Conservation (phyloP, 495 filamentous ascomycete genomes). For the Neurospora terricola region DNA sequence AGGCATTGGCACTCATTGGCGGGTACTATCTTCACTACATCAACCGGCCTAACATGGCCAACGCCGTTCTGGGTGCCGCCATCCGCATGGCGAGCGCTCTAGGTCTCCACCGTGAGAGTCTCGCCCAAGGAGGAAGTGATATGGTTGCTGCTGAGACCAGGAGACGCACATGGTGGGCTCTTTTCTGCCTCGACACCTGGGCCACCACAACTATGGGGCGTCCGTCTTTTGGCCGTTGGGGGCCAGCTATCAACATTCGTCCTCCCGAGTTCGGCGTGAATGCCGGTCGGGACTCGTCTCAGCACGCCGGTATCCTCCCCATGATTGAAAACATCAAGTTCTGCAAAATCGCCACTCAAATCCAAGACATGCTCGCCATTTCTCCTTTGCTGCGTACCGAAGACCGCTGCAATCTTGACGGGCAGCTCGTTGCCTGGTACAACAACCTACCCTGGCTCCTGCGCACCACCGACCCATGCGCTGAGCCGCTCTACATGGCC, state of each 20-base stretch:
- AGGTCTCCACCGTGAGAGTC: conserved; percentile 65
- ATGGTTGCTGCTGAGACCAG: conserved; percentile 51
- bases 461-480: conserved; percentile 57
- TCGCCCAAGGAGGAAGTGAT: conserved; percentile 42
- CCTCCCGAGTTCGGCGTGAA: conserved; percentile 48
- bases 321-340: conserved; percentile 71
- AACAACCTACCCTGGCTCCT: conserved; percentile 62
- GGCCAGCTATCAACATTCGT: conserved; percentile 61
- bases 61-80: conserved; percentile 54
- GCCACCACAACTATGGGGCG: conserved; percentile 66
- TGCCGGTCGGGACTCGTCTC: conserved; percentile 39
- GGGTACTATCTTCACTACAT: conserved; percentile 76
- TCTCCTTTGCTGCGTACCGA: conserved; percentile 54
- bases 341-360: conserved; percentile 66
- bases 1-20: conserved; percentile 60
- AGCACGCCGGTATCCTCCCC: conserved; percentile 55
- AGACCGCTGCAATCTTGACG: conserved; percentile 55
- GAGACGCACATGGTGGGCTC: conserved; percentile 68
- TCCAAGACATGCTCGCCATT: conserved; percentile 67
- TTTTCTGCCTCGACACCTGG: conserved; percentile 76
- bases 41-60: conserved; percentile 68
- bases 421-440: conserved; percentile 61
- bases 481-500: conserved; percentile 57
- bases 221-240: conserved; percentile 65
- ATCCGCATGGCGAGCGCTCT: conserved; percentile 62